Evolutionary conservation across 2,329 filamentous ascomycete species (phyloP).

Genomic region (Keithomyces neogunnii): DNA sequence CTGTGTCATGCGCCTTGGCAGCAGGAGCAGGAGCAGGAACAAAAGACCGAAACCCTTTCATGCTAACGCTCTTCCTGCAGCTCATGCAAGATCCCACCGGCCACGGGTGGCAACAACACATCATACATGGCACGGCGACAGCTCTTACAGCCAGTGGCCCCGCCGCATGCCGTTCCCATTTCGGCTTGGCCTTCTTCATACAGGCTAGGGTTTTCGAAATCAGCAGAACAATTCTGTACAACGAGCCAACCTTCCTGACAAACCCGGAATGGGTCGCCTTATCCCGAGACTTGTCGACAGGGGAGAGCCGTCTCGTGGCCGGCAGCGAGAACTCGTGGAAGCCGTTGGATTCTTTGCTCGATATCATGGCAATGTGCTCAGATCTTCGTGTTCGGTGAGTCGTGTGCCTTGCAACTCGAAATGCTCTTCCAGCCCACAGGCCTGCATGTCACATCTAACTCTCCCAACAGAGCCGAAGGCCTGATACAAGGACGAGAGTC

Average conservation of each 20-base stretch:
- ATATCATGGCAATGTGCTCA: slow-evolving; percentile 22
- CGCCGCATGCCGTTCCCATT: background rate
- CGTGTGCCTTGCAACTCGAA: background rate
- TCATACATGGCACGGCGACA: slow-evolving; percentile 5
- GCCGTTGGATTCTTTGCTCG: slow-evolving; percentile 17
- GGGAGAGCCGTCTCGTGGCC: background rate
- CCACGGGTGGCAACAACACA: slow-evolving; percentile 6
- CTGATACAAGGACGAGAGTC: background rate
- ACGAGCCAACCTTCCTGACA: slow-evolving; percentile 14
- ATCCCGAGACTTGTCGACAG: background rate
- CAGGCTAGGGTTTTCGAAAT: slow-evolving; percentile 21
- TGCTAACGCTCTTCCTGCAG: background rate
- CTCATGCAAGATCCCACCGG: slow-evolving; percentile 7
- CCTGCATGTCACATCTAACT: background rate
- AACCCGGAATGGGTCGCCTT: slow-evolving; percentile 14
- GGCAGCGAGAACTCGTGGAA: background rate
- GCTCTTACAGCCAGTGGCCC: slow-evolving; percentile 5
- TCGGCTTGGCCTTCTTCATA: slow-evolving; percentile 8
- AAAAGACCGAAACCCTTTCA: too few relatives aligned
- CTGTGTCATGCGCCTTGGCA: too few relatives aligned
- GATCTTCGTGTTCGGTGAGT: slow-evolving; percentile 20
- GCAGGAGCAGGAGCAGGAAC: background rate
- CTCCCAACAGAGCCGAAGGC: background rate
- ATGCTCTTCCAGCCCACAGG: background rate
- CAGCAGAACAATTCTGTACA: slow-evolving; percentile 22